phyloP scores from a whole-genome alignment of 805 yeast species.

The Pichia membranifaciens region DNA sequence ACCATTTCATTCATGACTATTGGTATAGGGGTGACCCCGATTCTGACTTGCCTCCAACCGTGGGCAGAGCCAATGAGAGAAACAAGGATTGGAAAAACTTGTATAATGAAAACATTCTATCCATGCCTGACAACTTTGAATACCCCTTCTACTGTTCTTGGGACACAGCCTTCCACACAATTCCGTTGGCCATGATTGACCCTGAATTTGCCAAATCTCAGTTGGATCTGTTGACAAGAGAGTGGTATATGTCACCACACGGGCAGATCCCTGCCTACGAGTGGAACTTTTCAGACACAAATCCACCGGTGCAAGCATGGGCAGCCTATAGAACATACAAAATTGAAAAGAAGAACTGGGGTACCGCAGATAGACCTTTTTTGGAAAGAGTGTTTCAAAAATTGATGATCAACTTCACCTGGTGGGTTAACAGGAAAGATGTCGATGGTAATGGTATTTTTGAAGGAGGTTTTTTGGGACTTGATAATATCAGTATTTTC shows the following conservation, averaged over 20 bases:
- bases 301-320: constrained; percentile 98
- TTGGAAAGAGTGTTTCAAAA: constrained; percentile 92
- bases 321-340: constrained; percentile 83
- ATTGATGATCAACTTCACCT: constrained; percentile 79
- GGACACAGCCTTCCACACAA: constrained; percentile 95
- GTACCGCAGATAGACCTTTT: constrained; percentile 73
- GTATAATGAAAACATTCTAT: constrained; percentile 79
- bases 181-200: constrained; percentile 89
- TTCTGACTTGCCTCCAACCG: constrained; percentile 69
- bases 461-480: constrained; percentile 90
- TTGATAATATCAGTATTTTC: constrained; percentile 89
- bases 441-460: constrained; percentile 80
- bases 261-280: constrained; percentile 98
- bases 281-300: constrained; percentile 94
- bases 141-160: constrained; percentile 95
- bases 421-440: constrained; percentile 97
- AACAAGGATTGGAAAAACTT: constrained; percentile 85
- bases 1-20: constrained; percentile 75
- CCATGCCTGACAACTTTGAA: constrained; percentile 94
- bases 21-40: constrained; percentile 86
- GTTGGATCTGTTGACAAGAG: constrained; percentile 77
- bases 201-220: constrained; percentile 89
- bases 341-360: constrained; percentile 79
- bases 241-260: constrained; percentile 97
- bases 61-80: constrained; percentile 78